phyloP scores from a whole-genome alignment of 768 basidiomycete genomes.

The Inosperma sp. region DNA sequence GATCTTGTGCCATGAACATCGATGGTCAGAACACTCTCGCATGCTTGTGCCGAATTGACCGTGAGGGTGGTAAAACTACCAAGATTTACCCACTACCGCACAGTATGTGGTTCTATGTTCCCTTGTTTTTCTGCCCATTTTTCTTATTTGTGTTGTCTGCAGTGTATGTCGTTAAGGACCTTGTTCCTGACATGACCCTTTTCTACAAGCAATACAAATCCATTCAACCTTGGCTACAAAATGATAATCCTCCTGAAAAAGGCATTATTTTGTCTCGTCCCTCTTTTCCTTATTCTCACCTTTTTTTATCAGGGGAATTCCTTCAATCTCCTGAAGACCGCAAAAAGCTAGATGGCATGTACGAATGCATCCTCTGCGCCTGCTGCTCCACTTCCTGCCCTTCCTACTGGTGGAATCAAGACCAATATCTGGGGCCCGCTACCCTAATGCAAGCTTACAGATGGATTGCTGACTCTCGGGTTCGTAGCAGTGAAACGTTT shows the following conservation, averaged over 20 bases:
- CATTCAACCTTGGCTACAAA: conserved; percentile 94
- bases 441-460: conserved; percentile 95
- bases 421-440: conserved; percentile 96
- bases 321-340: conserved; percentile 89
- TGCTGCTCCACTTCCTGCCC: conserved; percentile 99
- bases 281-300: not conserved
- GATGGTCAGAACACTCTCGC: conserved; percentile 97
- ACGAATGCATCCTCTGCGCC: conserved; percentile 95
- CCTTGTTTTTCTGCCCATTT: not conserved
- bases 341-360: conserved; percentile 93
- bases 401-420: conserved; percentile 99
- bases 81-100: conserved; percentile 98
- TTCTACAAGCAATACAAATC: conserved; percentile 99
- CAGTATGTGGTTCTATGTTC: conserved; percentile 46
- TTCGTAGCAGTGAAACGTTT: conserved; percentile 33
- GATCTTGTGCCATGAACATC: conserved; percentile 99
- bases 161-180: conserved; percentile 99
- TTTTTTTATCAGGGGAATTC: conserved; percentile 53
- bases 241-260: conserved; percentile 81
- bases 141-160: not conserved
- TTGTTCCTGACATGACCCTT: conserved; percentile 85
- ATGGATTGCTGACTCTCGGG: conserved; percentile 97
- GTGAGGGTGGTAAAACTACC: conserved; percentile 59
- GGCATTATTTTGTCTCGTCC: conserved; percentile 25
- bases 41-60: conserved; percentile 93